Conservation (phyloP, 257 asterid genomes). For the Solanum megistacrolobum region DNA sequence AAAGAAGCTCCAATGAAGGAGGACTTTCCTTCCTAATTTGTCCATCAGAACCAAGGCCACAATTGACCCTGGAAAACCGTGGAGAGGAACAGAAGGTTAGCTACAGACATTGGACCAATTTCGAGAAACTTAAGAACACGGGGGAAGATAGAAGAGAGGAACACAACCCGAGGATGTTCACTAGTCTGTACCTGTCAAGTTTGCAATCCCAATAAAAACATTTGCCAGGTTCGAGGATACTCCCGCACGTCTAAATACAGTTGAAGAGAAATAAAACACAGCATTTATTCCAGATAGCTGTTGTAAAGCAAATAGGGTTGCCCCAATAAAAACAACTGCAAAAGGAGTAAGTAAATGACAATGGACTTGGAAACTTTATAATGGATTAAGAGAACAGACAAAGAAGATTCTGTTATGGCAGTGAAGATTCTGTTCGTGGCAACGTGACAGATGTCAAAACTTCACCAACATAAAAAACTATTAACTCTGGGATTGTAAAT, state of each 20-base stretch:
- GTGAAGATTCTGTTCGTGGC: background rate
- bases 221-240: conserved; percentile 89
- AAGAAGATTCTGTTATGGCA: background rate
- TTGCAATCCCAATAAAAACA: conserved; percentile 64
- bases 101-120: background rate
- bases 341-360: conserved; percentile 46
- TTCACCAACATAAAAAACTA: background rate
- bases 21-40: conserved; percentile 77
- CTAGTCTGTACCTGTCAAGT: conserved; percentile 43
- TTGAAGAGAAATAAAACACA: conserved; percentile 98
- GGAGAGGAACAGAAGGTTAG: background rate
- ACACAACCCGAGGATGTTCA: background rate
- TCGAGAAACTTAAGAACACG: background rate
- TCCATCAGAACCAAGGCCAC: conserved; percentile 83
- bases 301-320: conserved; percentile 97
- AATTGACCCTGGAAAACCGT: conserved; percentile 40
- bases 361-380: conserved; percentile 19
- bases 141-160: background rate
- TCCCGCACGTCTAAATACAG: conserved; percentile 97
- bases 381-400: background rate
- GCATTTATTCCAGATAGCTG: conserved; percentile 99
- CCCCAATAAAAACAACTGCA: conserved; percentile 99
- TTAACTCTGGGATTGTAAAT: background rate
- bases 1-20: conserved; percentile 85
- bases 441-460: background rate